Evolutionary conservation across 1,139 yeast genomes (phyloP).

Genomic region (Suhomyces maxii): DNA sequence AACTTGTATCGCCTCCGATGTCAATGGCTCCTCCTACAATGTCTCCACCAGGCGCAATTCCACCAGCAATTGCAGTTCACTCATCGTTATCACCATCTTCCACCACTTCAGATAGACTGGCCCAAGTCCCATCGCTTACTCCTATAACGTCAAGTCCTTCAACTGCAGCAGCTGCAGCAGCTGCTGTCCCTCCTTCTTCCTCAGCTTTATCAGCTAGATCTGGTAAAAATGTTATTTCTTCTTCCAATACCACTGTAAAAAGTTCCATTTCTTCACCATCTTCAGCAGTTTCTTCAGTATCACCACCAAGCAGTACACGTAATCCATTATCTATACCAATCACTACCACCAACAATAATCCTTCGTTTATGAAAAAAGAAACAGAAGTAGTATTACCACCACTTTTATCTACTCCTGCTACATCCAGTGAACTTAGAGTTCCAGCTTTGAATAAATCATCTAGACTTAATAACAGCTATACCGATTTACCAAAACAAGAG

Average conservation of each 20-base stretch:
- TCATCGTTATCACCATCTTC: conserved; percentile 3
- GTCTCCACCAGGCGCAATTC: conserved; percentile 1
- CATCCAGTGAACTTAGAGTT: conserved; percentile 9
- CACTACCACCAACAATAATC: conserved; percentile 1
- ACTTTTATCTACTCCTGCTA: conserved; percentile 7
- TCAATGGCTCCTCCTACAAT: conserved; percentile 1
- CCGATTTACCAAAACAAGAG: conserved; percentile 8
- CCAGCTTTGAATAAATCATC: conserved; percentile 10
- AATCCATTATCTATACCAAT: conserved; percentile 9
- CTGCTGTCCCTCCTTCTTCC: conserved; percentile 12
- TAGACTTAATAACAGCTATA: conserved; percentile 8
- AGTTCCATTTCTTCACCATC: conserved; percentile 4
- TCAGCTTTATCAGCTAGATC: neutral
- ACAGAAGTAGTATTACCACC: conserved; percentile 7
- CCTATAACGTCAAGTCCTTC: conserved; percentile 17
- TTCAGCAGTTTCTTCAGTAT: conserved; percentile 6
- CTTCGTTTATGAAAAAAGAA: conserved; percentile 8
- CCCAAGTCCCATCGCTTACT: conserved; percentile 12
- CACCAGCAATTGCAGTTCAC: conserved; percentile 10
- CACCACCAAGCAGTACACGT: conserved; percentile 5
- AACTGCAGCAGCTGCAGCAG: conserved; percentile 15
- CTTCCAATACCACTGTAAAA: neutral
- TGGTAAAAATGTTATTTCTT: neutral
- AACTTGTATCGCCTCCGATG: conserved; percentile 7
- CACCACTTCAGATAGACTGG: conserved; percentile 5